Evolutionary conservation across 2,329 filamentous ascomycete species (phyloP).

Genomic region (Lasiodiplodia sp.): DNA sequence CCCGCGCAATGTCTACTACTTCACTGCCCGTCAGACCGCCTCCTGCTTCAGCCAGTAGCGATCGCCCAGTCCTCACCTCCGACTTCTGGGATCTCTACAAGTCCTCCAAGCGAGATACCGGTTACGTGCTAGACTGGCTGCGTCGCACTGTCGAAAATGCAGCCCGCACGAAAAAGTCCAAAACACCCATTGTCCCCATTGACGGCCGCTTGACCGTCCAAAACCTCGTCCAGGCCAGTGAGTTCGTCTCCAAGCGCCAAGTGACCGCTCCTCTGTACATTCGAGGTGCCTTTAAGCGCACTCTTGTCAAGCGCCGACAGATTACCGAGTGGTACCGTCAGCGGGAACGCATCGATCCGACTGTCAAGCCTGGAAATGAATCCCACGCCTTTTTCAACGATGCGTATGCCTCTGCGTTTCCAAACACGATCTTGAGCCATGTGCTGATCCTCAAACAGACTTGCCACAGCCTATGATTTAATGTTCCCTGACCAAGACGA

Average conservation of each 20-base stretch:
- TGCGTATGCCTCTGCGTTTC: background rate
- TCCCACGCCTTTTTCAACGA: constrained; percentile 15
- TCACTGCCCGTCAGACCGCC: background rate
- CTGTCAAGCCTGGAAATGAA: background rate
- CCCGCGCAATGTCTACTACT: background rate
- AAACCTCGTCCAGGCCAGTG: constrained; percentile 3
- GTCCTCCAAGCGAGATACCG: constrained; percentile 17
- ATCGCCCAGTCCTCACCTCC: background rate
- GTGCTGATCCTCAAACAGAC: background rate
- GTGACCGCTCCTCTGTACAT: constrained; percentile 17
- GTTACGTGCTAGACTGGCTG: constrained; percentile 15
- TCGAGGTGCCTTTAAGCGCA: constrained; percentile 16
- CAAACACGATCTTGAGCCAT: background rate
- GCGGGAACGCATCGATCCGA: background rate
- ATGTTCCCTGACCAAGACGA: background rate
- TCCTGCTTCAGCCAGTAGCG: background rate
- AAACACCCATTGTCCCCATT: constrained; percentile 9
- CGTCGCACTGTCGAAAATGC: background rate
- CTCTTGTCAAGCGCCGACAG: constrained; percentile 21
- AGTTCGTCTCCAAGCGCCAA: constrained; percentile 14
- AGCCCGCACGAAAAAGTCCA: constrained; percentile 1
- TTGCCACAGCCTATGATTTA: constrained; percentile 18
- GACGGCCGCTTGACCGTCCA: constrained; percentile 4
- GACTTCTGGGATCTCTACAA: constrained; percentile 21
- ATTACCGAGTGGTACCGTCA: constrained; percentile 17